Evolutionary conservation across 2,329 filamentous ascomycete genomes (phyloP), one percentile per base, ranked within the genome.

Genomic region (Teratosphaeria nubilosa): DNA sequence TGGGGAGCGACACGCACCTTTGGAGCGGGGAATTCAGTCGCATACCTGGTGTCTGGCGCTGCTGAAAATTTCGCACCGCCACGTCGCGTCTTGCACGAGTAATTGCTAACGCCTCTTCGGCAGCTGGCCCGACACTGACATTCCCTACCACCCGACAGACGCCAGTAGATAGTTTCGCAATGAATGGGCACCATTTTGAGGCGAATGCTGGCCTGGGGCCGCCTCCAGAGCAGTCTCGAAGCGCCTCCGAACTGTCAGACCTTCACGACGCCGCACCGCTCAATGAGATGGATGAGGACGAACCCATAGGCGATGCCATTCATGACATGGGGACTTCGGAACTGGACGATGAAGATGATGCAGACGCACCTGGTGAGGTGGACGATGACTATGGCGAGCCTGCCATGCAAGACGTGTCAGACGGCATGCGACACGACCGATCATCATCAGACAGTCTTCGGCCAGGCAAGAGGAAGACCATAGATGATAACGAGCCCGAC

Each of bases 171-270:
- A 78, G 84, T 74, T 80, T 82, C 75, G 78, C 84, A 70, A 79
- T 81, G 69, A 88, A 90, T 75, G 87, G 86, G 70, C 82, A 86
- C 73, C 70, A 78, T 67, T 82, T 82, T 70, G 80, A 82, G 66
- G 74, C 76, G 63, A 75, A 78, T 63, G 75, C 78, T 65, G 73
- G 70, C 62, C 69, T 71, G 60, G 70, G 70, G 58, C 73, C 74
- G 57, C 71, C 74, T 54, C 77, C 79, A 58, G 72, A 75, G 60
- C 76, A 76, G 52, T 77, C 80, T 61, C 80, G 80, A 64, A 87
- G 82, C 74, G 88, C 90, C 67, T 90, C 85, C 79, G 88, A 91
- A 66, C 80, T 87, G 60, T 91, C 88, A 67, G 87, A 95, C 68
- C 78, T 82, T 66, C 81, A 82, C 69, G 82, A 87, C 67, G 73